Evolutionary conservation across 1,139 yeast genomes (phyloP), one percentile per base, ranked within the genome.

Genomic region (Yamadazyma diddensiae): DNA sequence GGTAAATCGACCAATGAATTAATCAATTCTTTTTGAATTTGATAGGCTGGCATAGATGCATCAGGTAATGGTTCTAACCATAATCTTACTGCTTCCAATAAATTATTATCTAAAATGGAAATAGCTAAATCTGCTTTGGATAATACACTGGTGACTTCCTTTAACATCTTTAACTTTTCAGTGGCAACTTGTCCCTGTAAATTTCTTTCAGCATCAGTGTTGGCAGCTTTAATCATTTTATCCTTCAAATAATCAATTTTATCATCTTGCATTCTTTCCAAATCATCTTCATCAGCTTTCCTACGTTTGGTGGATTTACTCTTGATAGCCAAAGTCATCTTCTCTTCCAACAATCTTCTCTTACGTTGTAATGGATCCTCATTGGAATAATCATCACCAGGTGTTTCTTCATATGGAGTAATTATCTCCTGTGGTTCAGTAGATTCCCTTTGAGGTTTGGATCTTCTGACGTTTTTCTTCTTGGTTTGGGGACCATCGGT

Each of bases 31-130:
- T 84, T 86, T 57, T 94, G 98, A 45, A 94, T 90, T 58, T 90
- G 95, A 60, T 85, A 92, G 1, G 96, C 94, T 10, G 99, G 99
- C 63, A 94, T 71, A 6, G 97, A 87, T 28, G 95, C 95, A 66
- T 94, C 98, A 2, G 98, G 98, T 47, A 94, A 71, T 26, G 99
- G 99, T 57, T 94, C 99, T 38, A 94, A 71, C 99, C 99, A 94
- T 55, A 87, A 81, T 48, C 97, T 75, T 24, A 94, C 92, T 31
- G 96, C 94, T 51, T 92, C 97, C 44, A 94, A 70, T 50, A 94
- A 63, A 58, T 94, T 94, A 57, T 92, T 94, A 64, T 94, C 99
- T 50, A 94, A 72, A 35, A 94, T 86, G 11, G 96, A 84, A 52
- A 90, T 96, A 21, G 96, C 87, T 49, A 88, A 69, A 55, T 82